Evolutionary conservation across 345 rosid species (phyloP), one percentile per base, ranked within the genome.

Genomic region (Pistacia vera): DNA sequence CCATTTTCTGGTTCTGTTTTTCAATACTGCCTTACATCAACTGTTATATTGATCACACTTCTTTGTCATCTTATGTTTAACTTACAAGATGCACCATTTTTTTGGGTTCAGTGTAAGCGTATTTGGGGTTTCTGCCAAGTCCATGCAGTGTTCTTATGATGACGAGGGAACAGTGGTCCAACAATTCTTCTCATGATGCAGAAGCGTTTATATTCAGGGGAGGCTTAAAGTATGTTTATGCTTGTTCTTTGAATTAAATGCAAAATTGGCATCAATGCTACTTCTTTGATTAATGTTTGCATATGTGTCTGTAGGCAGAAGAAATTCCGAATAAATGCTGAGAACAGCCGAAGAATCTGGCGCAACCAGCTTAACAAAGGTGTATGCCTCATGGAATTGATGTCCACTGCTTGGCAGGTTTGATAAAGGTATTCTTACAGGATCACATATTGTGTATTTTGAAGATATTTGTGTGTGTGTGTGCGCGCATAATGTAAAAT

Each of bases 131-230:
- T 89, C 96, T 44, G 91, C 98, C 9, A 80, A 86, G 75, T 95
- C 98, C 44, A 91, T 93, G 99, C 99, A 93, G 83, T 95, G 99
- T 73, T 89, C 95, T 62, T 90, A 86, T 68, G 97, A 95, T 75
- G 81, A 77, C 63, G 90, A 83, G 98, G 98, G 77, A 95, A 93
- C 79, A 93, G 95, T 68, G 94, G 93, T 63, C 98, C 99, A 1
- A 89, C 94, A 2, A 95, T 93, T 77, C 98, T 95, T 81, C 90
- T 95, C 33, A 89, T 89, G 90, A 91, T 95, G 96, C 98, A 93
- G 75, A 87, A 75, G 73, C 93, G 84, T 75, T 73, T 93, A 62
- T 95, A 93, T 80, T 75, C 81, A 94, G 84, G 81, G 97, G 93
- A 74, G 97, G 97, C 97, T 93, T 72, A 88, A 85, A 85, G 98